Conservation (phyloP, 371 early-diverging fungal genomes). For the Blakeslea trispora region DNA sequence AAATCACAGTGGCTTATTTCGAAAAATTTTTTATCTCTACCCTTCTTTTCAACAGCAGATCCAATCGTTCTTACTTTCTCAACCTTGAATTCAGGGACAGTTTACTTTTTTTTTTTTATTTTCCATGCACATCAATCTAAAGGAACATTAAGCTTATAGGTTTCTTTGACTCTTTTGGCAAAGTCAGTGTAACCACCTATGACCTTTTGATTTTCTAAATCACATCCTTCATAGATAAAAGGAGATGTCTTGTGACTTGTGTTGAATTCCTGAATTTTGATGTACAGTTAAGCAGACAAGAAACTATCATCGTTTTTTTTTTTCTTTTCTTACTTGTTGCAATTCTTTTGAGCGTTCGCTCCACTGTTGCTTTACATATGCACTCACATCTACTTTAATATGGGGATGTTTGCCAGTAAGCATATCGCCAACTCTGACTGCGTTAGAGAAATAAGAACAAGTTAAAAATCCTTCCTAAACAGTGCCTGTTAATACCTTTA, state of each 20-base stretch:
- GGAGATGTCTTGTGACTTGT: constrained; percentile 50
- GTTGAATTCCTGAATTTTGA: constrained; percentile 29
- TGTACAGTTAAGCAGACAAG: not conserved
- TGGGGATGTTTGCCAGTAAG: constrained; percentile 36
- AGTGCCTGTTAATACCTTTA: not conserved
- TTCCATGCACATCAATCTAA: constrained; percentile 12
- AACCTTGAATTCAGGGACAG: not conserved
- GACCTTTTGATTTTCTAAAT: constrained; percentile 30
- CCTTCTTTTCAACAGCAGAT: no score
- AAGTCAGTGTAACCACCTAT: constrained; percentile 57
- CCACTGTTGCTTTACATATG: constrained; percentile 49
- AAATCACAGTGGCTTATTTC: no score
- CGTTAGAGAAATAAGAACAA: constrained; percentile 50
- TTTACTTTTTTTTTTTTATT: not conserved
- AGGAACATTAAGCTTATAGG: constrained; percentile 29
- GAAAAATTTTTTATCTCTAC: no score
- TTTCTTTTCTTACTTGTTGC: constrained; percentile 32
- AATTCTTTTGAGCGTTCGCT: constrained; percentile 40
- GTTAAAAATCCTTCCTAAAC: constrained; percentile 51
- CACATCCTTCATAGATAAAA: constrained; percentile 59
- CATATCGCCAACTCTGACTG: constrained; percentile 43
- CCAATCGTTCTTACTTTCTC: not conserved
- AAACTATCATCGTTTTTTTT: not conserved
- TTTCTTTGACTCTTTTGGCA: constrained; percentile 36
- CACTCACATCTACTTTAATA: constrained; percentile 49